phyloP scores from a whole-genome alignment of 2,329 filamentous ascomycete genomes.

The Diaporthe sp. region DNA sequence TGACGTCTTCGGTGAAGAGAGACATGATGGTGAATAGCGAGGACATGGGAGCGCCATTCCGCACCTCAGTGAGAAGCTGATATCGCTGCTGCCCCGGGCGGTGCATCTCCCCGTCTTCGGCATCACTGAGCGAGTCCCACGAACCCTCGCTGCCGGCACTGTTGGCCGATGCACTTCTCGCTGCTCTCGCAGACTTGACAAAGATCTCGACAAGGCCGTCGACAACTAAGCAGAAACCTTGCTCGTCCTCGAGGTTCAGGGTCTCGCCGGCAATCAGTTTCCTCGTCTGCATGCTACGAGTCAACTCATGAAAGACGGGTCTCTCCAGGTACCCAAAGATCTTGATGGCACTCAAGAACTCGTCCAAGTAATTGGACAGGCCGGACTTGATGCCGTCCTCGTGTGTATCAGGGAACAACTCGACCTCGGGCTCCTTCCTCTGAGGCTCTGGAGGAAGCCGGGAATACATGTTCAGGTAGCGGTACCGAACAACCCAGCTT shows the following conservation, averaged over 20 bases:
- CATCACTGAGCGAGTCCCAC: constrained; percentile 59
- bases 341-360: constrained; percentile 98
- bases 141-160: constrained; percentile 59
- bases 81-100: constrained; percentile 83
- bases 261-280: constrained; percentile 98
- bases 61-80: constrained; percentile 95
- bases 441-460: constrained; percentile 93
- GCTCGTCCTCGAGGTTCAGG: constrained; percentile 94
- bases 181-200: constrained; percentile 84
- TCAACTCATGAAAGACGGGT: constrained; percentile 97
- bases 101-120: constrained; percentile 74
- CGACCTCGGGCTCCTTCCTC: constrained; percentile 94
- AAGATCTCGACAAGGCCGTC: constrained; percentile 98
- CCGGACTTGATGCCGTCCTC: constrained; percentile 92
- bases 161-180: constrained; percentile 55
- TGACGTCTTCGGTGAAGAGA: constrained; percentile 94
- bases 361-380: constrained; percentile 95
- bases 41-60: constrained; percentile 98
- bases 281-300: constrained; percentile 96
- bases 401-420: constrained; percentile 93
- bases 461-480: constrained; percentile 97
- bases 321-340: constrained; percentile 98
- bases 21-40: constrained; percentile 98
- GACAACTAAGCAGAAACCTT: constrained; percentile 97
- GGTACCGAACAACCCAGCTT: constrained; percentile 95